Evolutionary conservation across 768 basidiomycete species (phyloP).

Genomic region (Jaapia argillacea): DNA sequence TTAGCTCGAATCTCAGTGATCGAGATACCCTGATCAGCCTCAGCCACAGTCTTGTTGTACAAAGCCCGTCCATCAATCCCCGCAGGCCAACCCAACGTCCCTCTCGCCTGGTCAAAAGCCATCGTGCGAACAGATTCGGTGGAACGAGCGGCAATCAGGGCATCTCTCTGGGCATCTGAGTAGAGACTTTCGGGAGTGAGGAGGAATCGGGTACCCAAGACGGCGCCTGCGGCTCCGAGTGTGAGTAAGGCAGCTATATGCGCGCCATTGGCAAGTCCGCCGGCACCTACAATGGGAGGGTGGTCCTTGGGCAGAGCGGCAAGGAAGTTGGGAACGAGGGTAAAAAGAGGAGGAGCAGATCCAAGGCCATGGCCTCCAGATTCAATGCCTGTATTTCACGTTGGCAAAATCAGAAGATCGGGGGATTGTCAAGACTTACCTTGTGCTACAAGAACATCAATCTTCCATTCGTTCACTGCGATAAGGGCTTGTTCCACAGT

Average conservation of each 20-base stretch:
- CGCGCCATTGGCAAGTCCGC: conserved; percentile 55
- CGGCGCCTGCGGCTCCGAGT: conserved; percentile 59
- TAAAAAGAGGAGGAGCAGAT: conserved; percentile 47
- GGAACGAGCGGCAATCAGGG: conserved; percentile 17
- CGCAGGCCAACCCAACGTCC: conserved; percentile 21
- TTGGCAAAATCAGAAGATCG: conserved; percentile 4
- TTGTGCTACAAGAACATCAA: conserved; percentile 71
- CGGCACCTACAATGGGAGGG: conserved; percentile 61
- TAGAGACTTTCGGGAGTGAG: conserved; percentile 50
- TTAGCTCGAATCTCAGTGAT: conserved; percentile 31
- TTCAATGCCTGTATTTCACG: conserved; percentile 47
- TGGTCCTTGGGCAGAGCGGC: conserved; percentile 28
- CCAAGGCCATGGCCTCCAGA: conserved; percentile 68
- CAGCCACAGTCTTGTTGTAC: conserved; percentile 45
- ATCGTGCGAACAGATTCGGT: conserved; percentile 19
- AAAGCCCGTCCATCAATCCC: conserved; percentile 39
- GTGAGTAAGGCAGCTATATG: conserved; percentile 58
- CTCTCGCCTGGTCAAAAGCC: conserved; percentile 23
- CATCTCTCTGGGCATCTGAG: conserved; percentile 20
- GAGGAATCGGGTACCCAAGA: conserved; percentile 69
- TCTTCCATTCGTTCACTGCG: conserved; percentile 59
- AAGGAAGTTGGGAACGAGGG: conserved; percentile 47
- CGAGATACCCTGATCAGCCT: conserved; percentile 39
- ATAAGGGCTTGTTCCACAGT: conserved; percentile 47
- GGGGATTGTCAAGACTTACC: conserved; percentile 29